Base-by-base conservation (phyloP, 495 filamentous ascomycete species). In the Aspergillus coremiiformis region DNA sequence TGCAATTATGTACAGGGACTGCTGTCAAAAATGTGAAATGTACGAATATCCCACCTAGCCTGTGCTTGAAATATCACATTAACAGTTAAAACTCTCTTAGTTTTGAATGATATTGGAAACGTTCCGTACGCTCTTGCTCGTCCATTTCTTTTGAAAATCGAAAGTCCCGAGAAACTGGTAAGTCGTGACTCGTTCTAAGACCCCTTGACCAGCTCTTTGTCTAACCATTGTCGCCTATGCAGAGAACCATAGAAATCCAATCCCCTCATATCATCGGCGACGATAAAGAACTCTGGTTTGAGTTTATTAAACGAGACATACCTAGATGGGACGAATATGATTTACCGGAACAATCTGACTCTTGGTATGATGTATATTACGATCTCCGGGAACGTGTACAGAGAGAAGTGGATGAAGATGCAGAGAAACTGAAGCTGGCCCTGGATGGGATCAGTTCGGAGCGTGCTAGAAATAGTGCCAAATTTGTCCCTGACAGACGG, bases 301-400 rank as follows among this genome's bases (percentile, higher is more conserved):
- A 75, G 10, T 80, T 89, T 63, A 86, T 90, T 62, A 79, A 77
- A 37, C 76, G 82, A 23, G 83, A 89, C 57, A 80, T 88, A 49
- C 81, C 80, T 3, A 65, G 73, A 35, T 85, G 80, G 77, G 64
- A 81, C 7, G 60, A 79, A 57, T 75, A 75, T 44, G 73, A 78
- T 24, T 49, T 78, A 17, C 86, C 84, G 11, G 68, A 73, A 41
- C 67, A 82, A 47, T 71, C 79, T 0, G 66, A 71, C 11, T 76
- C 74, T 35, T 89, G 84, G 84, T 79, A 80, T 51, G 78, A 84
- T 33, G 63, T 86, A 9, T 89, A 90, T 63, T 66, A 66, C 53
- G 73, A 76, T 45, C 66, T 80, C 17, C 54, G 56, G 14, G 63
- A 66, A 32, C 67, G 74, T 42, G 68, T 70, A 8, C 64, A 77